Conservation (phyloP, 768 basidiomycete genomes). For the Tulasnella sp. region DNA sequence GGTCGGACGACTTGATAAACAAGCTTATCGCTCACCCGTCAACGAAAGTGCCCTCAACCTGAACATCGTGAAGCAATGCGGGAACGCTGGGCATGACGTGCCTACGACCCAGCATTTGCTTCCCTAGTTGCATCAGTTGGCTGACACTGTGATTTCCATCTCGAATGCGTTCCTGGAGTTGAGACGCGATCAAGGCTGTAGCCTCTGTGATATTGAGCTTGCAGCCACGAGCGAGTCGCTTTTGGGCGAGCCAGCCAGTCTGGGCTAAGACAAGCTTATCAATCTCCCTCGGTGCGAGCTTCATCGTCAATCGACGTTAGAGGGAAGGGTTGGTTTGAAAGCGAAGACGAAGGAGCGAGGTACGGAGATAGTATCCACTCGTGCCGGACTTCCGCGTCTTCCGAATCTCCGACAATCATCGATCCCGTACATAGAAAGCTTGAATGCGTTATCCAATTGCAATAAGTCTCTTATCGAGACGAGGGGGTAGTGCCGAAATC, state of each 20-base stretch:
- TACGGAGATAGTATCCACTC: neutral
- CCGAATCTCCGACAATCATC: conserved; percentile 1
- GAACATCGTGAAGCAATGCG: conserved; percentile 70
- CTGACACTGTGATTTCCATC: conserved; percentile 83
- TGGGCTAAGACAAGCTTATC: conserved; percentile 30
- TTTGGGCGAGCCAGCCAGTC: conserved; percentile 86
- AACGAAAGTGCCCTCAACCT: conserved; percentile 86
- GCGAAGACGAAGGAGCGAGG: neutral
- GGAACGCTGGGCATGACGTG: conserved; percentile 85
- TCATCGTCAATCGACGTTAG: conserved; percentile 6
- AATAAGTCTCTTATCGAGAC: neutral
- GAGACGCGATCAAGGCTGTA: conserved; percentile 80
- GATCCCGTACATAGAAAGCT: neutral
- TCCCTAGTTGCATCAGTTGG: conserved; percentile 90
- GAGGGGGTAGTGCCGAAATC: neutral
- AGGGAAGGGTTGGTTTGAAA: neutral
- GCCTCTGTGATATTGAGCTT: conserved; percentile 83
- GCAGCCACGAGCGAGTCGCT: conserved; percentile 88
- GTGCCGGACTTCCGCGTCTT: neutral
- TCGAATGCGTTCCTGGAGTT: conserved; percentile 86
- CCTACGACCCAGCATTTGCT: conserved; percentile 72
- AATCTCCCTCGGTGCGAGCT: conserved; percentile 21
- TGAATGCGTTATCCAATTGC: neutral
- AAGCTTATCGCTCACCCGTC: conserved; percentile 54
- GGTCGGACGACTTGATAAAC: conserved; percentile 7